These are phyloP conservation scores for Intubia oerlemansii DNA, from an alignment of 2,329 filamentous ascomycete species.

Conservation along the genomic window DNA sequence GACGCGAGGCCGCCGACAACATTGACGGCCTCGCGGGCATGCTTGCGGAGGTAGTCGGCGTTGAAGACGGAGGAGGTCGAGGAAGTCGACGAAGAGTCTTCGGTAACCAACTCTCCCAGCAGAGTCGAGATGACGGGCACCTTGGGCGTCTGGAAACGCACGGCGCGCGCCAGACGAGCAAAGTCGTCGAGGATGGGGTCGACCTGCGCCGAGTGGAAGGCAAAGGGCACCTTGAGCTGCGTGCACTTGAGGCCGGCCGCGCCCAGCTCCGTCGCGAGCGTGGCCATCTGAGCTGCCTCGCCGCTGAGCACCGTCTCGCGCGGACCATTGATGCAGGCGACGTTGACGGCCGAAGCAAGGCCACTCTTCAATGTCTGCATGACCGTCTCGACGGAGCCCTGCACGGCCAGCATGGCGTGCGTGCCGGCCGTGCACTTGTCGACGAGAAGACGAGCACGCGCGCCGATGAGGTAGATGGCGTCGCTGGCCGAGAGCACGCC, in stretches of 20 bases:
- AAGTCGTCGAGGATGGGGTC: slow-evolving; percentile 37
- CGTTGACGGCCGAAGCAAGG: slow-evolving; percentile 18
- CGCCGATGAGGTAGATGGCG: slow-evolving; percentile 49
- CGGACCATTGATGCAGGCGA: slow-evolving; percentile 58
- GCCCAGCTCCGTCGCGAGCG: slow-evolving; percentile 18
- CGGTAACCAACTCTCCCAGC: slow-evolving; percentile 36
- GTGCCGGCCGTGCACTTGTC: slow-evolving; percentile 42
- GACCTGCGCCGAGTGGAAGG: slow-evolving; percentile 31
- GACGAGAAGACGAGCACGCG: slow-evolving; percentile 42
- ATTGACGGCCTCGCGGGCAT: slow-evolving; percentile 47
- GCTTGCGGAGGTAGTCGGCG: slow-evolving; percentile 39
- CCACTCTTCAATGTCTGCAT: slow-evolving; percentile 24
- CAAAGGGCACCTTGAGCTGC: slow-evolving; percentile 27
- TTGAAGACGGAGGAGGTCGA: slow-evolving; percentile 22
- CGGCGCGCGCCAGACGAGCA: slow-evolving; percentile 19
- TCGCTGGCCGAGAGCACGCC: slow-evolving; percentile 51
- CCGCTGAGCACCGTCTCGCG: slow-evolving; percentile 51
- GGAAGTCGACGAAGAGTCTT: no score
- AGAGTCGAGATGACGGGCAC: slow-evolving; percentile 49
- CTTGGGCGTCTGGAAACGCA: slow-evolving; percentile 21
- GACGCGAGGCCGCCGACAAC: slow-evolving; percentile 40
- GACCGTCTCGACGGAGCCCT: slow-evolving; percentile 28
- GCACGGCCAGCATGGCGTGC: slow-evolving; percentile 34
- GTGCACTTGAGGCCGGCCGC: slow-evolving; percentile 19
- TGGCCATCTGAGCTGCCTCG: slow-evolving; percentile 17